Evolutionary conservation across 768 basidiomycete genomes (phyloP).

Genomic region (Lyophyllum atratum): DNA sequence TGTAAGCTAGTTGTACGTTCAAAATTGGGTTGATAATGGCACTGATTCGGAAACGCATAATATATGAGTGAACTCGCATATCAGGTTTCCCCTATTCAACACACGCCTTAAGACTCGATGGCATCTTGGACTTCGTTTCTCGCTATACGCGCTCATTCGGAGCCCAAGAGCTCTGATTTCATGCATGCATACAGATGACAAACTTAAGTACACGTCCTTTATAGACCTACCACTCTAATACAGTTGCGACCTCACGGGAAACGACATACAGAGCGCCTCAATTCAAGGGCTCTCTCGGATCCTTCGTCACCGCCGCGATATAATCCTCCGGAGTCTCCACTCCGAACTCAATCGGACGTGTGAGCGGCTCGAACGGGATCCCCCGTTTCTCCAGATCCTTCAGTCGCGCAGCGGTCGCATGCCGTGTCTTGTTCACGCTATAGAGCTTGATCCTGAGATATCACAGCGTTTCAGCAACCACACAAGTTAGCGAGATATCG

Average conservation of each 20-base stretch:
- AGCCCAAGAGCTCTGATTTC: too few relatives aligned
- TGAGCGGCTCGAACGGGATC: slow-evolving; percentile 40
- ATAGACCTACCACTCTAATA: too few relatives aligned
- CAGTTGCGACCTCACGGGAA: neutral
- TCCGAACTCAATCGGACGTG: slow-evolving; percentile 38
- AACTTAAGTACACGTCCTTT: too few relatives aligned
- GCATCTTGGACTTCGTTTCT: too few relatives aligned
- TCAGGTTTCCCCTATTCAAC: too few relatives aligned
- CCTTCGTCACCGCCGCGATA: slow-evolving; percentile 21
- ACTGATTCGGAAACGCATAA: slow-evolving; percentile 5
- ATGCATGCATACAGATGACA: too few relatives aligned
- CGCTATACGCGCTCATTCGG: too few relatives aligned
- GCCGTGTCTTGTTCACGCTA: slow-evolving; percentile 46
- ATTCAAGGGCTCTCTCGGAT: slow-evolving; percentile 33
- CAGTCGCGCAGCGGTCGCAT: slow-evolving; percentile 44
- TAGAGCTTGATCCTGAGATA: slow-evolving; percentile 48
- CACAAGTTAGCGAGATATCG: neutral
- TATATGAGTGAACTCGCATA: too few relatives aligned
- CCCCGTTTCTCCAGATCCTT: slow-evolving; percentile 39
- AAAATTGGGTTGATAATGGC: neutral
- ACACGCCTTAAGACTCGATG: too few relatives aligned
- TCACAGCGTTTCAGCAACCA: neutral
- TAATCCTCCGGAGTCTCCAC: slow-evolving; percentile 36
- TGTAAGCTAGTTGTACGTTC: slow-evolving; percentile 17
- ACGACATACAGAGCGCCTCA: slow-evolving; percentile 11